phyloP scores from a whole-genome alignment of 1,284 basidiomycete species.

The Puccinia horiana region DNA sequence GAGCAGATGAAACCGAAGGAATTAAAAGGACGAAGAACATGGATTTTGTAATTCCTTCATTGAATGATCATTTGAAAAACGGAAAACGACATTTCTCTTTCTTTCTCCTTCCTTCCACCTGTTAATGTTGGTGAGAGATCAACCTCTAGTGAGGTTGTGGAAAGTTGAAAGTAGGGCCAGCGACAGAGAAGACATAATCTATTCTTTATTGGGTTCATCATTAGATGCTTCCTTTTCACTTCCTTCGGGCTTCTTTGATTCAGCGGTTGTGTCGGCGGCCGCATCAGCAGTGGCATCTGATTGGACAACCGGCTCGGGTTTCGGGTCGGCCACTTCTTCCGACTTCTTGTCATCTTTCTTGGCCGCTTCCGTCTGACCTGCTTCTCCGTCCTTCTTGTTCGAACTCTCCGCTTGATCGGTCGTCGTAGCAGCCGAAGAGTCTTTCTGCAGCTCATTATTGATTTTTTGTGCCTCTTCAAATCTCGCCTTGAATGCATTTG shows the following conservation, averaged over 20 bases:
- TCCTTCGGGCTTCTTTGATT: constrained; percentile 48
- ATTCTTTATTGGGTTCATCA: background rate
- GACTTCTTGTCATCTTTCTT: constrained; percentile 50
- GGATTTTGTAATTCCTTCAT: background rate
- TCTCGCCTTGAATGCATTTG: constrained; percentile 77
- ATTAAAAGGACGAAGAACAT: background rate
- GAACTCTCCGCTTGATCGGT: constrained; percentile 48
- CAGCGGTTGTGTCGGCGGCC: constrained; percentile 52
- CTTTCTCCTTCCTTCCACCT: background rate
- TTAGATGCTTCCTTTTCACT: constrained; percentile 18
- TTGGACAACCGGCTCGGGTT: constrained; percentile 45
- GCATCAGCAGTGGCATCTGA: constrained; percentile 51
- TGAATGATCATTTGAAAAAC: background rate
- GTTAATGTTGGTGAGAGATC: background rate
- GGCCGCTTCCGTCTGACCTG: constrained; percentile 49
- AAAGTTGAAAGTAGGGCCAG: background rate
- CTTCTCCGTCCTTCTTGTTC: constrained; percentile 30
- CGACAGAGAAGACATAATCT: background rate
- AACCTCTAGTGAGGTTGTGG: background rate
- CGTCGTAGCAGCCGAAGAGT: constrained; percentile 27
- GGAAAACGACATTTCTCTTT: background rate
- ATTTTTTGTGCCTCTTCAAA: constrained; percentile 80
- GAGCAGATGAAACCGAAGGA: background rate
- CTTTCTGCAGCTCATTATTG: constrained; percentile 63
- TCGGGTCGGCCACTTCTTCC: background rate